These are phyloP conservation scores for Citrullus mucosospermus DNA, from an alignment of 306 rosid species.

Conservation along the genomic window DNA sequence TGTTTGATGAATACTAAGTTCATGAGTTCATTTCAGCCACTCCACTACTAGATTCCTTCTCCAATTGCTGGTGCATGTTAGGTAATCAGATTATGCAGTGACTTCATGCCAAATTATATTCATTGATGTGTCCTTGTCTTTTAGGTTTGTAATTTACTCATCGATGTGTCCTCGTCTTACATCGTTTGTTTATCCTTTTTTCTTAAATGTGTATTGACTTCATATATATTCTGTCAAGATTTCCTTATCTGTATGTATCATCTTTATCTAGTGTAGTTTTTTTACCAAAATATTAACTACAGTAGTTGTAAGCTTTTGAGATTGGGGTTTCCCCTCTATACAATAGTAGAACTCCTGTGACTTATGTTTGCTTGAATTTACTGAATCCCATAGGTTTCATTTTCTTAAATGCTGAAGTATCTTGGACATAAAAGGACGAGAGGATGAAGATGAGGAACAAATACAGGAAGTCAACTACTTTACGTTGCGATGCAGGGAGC, in stretches of 20 bases:
- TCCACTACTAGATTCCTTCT: neutral
- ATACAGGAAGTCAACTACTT: conserved; percentile 63
- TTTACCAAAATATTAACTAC: neutral
- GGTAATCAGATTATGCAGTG: neutral
- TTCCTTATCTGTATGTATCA: no score
- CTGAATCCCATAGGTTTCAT: conserved; percentile 53
- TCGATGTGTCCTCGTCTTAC: no score
- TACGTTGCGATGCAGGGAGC: conserved; percentile 66
- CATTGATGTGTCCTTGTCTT: neutral
- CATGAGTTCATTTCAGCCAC: neutral
- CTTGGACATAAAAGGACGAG: conserved; percentile 46
- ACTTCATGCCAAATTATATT: neutral
- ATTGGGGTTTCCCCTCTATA: neutral
- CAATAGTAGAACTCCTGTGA: conserved; percentile 12
- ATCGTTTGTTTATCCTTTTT: no score
- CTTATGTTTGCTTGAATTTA: conserved; percentile 22
- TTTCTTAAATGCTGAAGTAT: conserved; percentile 53
- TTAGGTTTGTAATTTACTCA: conserved; percentile 25
- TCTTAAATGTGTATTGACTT: no score
- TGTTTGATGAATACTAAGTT: neutral
- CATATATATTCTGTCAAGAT: no score
- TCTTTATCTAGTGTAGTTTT: neutral
- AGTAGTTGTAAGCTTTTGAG: neutral
- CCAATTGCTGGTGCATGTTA: neutral
- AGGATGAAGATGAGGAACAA: conserved; percentile 78